Evolutionary conservation across 2,329 filamentous ascomycete genomes (phyloP), one percentile per base, ranked within the genome.

Genomic region (Aureobasidium zeae): DNA sequence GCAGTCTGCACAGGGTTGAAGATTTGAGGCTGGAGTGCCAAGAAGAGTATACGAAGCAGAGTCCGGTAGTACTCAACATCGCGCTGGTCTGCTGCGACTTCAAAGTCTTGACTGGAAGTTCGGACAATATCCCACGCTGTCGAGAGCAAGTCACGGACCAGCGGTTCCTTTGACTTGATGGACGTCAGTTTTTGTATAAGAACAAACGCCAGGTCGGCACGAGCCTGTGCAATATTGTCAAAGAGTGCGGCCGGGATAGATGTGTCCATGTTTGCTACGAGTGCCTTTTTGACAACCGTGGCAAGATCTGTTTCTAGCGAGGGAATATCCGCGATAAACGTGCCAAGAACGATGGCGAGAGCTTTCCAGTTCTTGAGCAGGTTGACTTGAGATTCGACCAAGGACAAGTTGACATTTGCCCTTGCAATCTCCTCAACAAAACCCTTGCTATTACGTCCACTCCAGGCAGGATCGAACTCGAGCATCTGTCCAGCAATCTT

Each of bases 331-430:
- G 67, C 64, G 25, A 74, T 70, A 29, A 73, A 67, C n/a, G 77
- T 77, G 58, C 83, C 86, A 36, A 98, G 73, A 56, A 95, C 89
- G 37, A 91, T 72, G 11, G 89, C 76, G 7, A 98, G 72, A 47
- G 86, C 80, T 60, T 93, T 88, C 86, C 89, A 96, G 44, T 86
- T 83, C 54, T 86, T 79, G 51, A 95, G 82, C 13, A 98, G 75
- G 31, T 79, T 76, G 51, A 91, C 81, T 66, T 98, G 87, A 17
- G 89, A 85, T 60, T 96, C 87, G 24, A 98, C 86, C 24, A 94
- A 70, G 17, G 88, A 94, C 41, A 98, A 63, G 61, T 98, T 96
- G 49, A 83, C 69, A 61, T 98, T 98, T 30, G 89, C 91, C 48
- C 79, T 79, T 55, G 81, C 76, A 64, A 98, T 81, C 59, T 98